Base-by-base conservation (phyloP, 805 yeast genomes). In the Cyberlindnera xylosilytica region DNA sequence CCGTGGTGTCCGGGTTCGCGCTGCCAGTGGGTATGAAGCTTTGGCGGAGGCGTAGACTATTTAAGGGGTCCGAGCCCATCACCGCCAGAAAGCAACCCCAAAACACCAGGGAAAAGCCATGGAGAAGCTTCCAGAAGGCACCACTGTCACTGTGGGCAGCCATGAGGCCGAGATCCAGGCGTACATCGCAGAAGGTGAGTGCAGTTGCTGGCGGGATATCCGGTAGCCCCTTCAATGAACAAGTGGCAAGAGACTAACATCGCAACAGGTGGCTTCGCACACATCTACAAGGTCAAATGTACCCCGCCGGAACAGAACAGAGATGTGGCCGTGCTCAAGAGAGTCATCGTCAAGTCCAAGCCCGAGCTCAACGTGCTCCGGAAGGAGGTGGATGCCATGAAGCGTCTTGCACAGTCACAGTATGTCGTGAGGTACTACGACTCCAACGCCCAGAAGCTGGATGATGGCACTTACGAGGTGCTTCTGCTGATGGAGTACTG, bases 401-500 rank as follows among this genome's bases (percentile, higher is more conserved):
- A 84, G 54, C 68, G 74, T 39, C 62, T 86, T 41, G 66, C 75
- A 17, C 69, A 72, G 13, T 76, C 80, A 34, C 65, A 78, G 20
- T 72, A 76, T 50, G 78, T 83, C 39, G 93, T 85, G 22, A 72
- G 72, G 45, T 83, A 83, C 56, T 82, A 73, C 53, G 95, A 86
- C 58, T 83, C 90, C 3, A 82, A 83, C 57, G 93, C 95, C 1
- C 79, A 83, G 33, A 68, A 87, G 42, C 56, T 76, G 23, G 64
- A 65, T 22, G 65, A 65, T 22, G 61, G 62, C 9, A 78, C 78
- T 1, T 93, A 87, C 61, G 98, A 91, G 64, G 97, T 93, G 8
- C 70, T 91, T 42, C 78, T 91, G 33, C 70, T 91, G 50, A 93
- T 91, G 98, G 99, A 91, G 62, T 76, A 83, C 54, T 91, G 99